A percentile compares a stretch with the other conserved stretches of the same genome.
phyloP scores from a whole-genome alignment of 352 stramenopile genomes.

The Blastocystis sp. region DNA sequence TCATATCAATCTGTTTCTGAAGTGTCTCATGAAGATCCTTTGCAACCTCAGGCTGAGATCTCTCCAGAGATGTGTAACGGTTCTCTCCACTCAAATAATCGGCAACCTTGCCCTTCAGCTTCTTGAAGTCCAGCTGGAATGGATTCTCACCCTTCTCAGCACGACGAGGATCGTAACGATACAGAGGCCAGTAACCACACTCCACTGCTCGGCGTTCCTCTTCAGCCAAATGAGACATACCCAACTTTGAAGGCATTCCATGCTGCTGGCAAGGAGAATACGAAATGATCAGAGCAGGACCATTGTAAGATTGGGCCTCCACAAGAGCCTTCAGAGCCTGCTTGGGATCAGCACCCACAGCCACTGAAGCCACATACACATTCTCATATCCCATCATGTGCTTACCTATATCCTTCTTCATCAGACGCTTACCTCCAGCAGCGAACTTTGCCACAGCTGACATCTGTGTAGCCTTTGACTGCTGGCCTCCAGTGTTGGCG shows the following conservation, averaged over 20 bases:
- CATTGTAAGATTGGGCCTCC: conserved; percentile 27
- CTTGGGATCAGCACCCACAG: conserved; percentile 2
- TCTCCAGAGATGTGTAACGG: conserved; percentile 36
- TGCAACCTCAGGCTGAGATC: conserved; percentile 55
- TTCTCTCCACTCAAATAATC: conserved; percentile 47
- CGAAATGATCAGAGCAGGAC: conserved; percentile 13
- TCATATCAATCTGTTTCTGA: conserved; percentile 24
- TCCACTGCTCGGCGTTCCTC: background rate
- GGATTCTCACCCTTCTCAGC: conserved; percentile 53
- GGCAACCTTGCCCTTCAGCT: conserved; percentile 53
- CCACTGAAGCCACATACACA: conserved; percentile 30
- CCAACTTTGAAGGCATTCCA: conserved; percentile 39
- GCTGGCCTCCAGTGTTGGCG: conserved; percentile 65
- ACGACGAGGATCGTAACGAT: conserved; percentile 40
- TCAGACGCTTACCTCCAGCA: conserved; percentile 37
- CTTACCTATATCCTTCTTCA: conserved; percentile 56
- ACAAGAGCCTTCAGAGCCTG: conserved; percentile 41
- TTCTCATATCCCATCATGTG: conserved; percentile 51
- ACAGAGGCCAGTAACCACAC: conserved; percentile 55
- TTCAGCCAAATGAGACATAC: conserved; percentile 40
- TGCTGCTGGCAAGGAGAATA: conserved; percentile 55
- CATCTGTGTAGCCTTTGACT: conserved; percentile 58
- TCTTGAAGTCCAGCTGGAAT: conserved; percentile 61
- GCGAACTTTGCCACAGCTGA: conserved; percentile 52
- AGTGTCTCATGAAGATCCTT: conserved; percentile 35